A percentile compares a stretch with the other conserved stretches of the same genome.
phyloP scores from a whole-genome alignment of 2,329 filamentous ascomycete species.

The Penicillium sp. region DNA sequence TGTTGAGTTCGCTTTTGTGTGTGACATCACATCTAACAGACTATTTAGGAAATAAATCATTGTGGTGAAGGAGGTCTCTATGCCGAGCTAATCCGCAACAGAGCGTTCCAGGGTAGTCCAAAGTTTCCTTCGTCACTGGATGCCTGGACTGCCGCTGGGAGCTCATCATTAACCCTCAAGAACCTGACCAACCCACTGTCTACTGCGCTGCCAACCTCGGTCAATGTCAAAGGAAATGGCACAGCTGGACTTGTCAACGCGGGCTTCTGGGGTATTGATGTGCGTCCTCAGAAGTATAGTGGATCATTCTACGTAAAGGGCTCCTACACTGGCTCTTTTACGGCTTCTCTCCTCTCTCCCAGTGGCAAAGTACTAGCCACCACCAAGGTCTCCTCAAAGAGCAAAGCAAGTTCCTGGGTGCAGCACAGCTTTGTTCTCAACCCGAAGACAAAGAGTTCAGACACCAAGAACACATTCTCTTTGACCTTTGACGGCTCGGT shows the following conservation, averaged over 20 bases:
- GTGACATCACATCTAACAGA: background rate
- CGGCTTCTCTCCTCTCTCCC: conserved; percentile 41
- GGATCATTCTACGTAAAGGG: conserved; percentile 52
- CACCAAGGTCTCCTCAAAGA: conserved; percentile 34
- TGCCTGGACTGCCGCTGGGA: conserved; percentile 32
- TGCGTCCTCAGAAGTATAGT: conserved; percentile 49
- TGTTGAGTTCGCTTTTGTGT: background rate
- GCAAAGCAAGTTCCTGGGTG: conserved; percentile 39
- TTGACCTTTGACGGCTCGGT: conserved; percentile 50
- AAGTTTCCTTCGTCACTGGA: conserved; percentile 33
- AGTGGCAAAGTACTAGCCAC: conserved; percentile 40
- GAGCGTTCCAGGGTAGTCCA: conserved; percentile 36
- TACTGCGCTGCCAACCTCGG: conserved; percentile 44
- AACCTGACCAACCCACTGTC: conserved; percentile 45
- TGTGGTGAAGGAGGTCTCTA: conserved; percentile 38
- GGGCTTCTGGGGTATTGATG: conserved; percentile 55
- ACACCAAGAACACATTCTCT: conserved; percentile 52
- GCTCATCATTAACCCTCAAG: conserved; percentile 36
- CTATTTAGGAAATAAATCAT: conserved; percentile 31
- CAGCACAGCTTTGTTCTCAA: conserved; percentile 41
- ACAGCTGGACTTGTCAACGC: conserved; percentile 51
- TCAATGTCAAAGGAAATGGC: conserved; percentile 45
- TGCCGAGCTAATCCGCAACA: conserved; percentile 36
- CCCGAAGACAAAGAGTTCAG: conserved; percentile 21
- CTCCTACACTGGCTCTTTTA: conserved; percentile 35